phyloP scores from a whole-genome alignment of 106 monocot species.

The Posidonia australis region DNA sequence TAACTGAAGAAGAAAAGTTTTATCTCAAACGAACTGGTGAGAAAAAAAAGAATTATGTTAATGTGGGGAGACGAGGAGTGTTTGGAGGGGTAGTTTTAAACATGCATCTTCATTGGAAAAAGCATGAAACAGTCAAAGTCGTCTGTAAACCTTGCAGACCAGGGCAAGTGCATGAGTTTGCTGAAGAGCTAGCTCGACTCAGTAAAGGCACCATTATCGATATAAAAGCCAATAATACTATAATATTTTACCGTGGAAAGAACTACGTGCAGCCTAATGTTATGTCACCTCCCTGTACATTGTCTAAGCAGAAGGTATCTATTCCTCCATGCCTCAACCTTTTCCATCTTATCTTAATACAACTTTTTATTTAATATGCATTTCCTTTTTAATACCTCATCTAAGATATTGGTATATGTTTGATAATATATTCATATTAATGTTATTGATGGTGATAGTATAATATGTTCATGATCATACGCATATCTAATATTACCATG shows the following conservation, averaged over 20 bases:
- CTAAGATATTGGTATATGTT: too few species aligned
- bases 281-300: slow-evolving; percentile 73
- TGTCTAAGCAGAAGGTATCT: slow-evolving; percentile 72
- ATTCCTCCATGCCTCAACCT: neutral
- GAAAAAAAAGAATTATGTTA: slow-evolving; percentile 83
- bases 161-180: slow-evolving; percentile 72
- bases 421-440: too few species aligned
- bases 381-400: too few species aligned
- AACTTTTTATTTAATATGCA: neutral
- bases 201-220: slow-evolving; percentile 79
- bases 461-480: too few species aligned
- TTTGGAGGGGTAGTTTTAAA: slow-evolving; percentile 93
- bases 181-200: slow-evolving; percentile 59
- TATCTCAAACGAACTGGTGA: slow-evolving; percentile 80
- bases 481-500: too few species aligned
- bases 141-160: slow-evolving; percentile 74
- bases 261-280: slow-evolving; percentile 71
- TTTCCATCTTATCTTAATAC: neutral
- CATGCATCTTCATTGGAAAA: slow-evolving; percentile 97
- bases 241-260: slow-evolving; percentile 79
- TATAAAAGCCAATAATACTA: slow-evolving; percentile 54
- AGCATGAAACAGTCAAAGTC: slow-evolving; percentile 88
- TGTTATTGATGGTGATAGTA: too few species aligned
- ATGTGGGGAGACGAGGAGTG: slow-evolving; percentile 68
- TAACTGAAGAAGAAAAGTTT: slow-evolving; percentile 73